These are phyloP conservation scores for Penicillium griseofulvum DNA, from an alignment of 2,329 filamentous ascomycete genomes.

Conservation along the genomic window DNA sequence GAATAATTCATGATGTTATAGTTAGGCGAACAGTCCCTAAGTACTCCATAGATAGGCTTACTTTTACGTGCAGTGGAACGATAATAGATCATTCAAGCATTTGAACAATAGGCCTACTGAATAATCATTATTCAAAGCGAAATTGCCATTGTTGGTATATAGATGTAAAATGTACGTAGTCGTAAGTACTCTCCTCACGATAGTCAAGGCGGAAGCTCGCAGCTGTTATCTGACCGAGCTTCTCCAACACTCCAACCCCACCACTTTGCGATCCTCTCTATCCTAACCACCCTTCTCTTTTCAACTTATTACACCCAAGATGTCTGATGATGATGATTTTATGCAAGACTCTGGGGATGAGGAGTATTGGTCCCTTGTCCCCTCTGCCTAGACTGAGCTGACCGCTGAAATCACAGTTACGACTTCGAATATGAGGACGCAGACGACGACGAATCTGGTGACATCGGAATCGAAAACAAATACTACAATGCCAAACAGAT, in stretches of 20 bases:
- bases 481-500: slow-evolving; percentile 99
- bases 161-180: not conserved
- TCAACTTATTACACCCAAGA: slow-evolving; percentile 32
- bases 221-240: slow-evolving; percentile 17
- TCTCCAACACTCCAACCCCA: slow-evolving; percentile 18
- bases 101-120: not conserved
- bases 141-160: not conserved
- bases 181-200: not conserved
- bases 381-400: slow-evolving; percentile 16
- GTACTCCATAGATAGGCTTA: not conserved
- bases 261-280: slow-evolving; percentile 5
- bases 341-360: slow-evolving; percentile 90
- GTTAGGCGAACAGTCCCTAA: not conserved
- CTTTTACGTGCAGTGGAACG: not conserved
- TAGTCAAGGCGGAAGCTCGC: slow-evolving; percentile 18
- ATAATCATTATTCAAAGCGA: not conserved
- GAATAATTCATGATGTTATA: not conserved
- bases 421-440: slow-evolving; percentile 98
- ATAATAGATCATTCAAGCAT: not conserved
- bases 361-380: slow-evolving; percentile 56
- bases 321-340: slow-evolving; percentile 86
- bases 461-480: slow-evolving; percentile 97
- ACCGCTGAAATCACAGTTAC: slow-evolving; percentile 55
- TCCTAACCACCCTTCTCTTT: slow-evolving; percentile 1
- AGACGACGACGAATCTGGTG: slow-evolving; percentile 80